Evolutionary conservation across 495 filamentous ascomycete genomes (phyloP), one percentile per base, ranked within the genome.

Genomic region (Podospora bellae-mahoneyi): DNA sequence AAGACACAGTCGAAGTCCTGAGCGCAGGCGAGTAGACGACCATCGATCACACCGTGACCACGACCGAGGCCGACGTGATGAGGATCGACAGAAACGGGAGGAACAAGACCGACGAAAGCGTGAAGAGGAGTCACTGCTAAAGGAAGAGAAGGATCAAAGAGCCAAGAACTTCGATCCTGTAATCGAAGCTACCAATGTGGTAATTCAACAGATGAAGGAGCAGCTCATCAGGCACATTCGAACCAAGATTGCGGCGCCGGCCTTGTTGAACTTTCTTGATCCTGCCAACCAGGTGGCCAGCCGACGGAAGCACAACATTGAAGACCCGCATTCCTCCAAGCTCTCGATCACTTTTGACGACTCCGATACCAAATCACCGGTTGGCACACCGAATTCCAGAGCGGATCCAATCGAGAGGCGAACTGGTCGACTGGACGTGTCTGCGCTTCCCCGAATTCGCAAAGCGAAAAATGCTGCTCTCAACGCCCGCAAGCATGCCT

Each of bases 181-280:
- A n/a, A 81, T 82, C 20, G 94, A 92, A 72, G 92, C 95, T 54
- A 78, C 91, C 20, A 87, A 93, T 39, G 85, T 90, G 62, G 84
- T 97, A 18, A 85, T 88, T 60, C 86, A 85, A n/a, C 93, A 97
- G 74, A 81, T 98, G 74, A 89, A 85, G 67, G 88, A 93, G 72
- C 92, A 94, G 75, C 79, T 99, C 20, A 84, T 98, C 63, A 89
- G 89, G 71, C 91, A 96, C 75, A 89, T 96, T 70, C 91, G 92
- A 74, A 90, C 88, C 65, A 89, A 93, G 67, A 89, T 98, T 55
- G 91, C 89, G 15, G 90, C 88, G 3, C 91, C 92, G 1, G 85
- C 87, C n/a, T 78, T 99, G 44, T 93, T 91, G 74, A 86, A 93
- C 44, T 91, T 88, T 77, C 86, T 99, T 56, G 91, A 97, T 69